Base-by-base conservation (phyloP, 371 early-diverging fungal genomes). In the Neoconidiobolus thromboides region DNA sequence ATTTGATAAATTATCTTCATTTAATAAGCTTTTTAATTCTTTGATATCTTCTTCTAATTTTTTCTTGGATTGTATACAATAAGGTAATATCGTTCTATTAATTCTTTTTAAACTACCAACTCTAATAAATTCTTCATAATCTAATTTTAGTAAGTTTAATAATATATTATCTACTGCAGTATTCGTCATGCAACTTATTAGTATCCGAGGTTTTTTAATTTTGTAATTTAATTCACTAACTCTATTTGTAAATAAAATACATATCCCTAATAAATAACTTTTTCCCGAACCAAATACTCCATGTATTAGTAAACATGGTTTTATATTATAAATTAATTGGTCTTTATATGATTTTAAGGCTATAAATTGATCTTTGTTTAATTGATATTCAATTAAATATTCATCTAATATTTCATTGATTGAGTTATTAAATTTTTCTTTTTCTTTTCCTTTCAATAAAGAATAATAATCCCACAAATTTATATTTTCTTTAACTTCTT, bases 81-180 rank as follows among this genome's bases (percentile, higher is more conserved):
- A 82, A 1, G 87, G 83, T 10, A 85, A 61, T 26, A 87, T 63
- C 37, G 59, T 66, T 53, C 79, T 79, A 26, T 78, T 69, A 42
- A 92, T 86, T 63, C 85, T 83, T 65, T 82, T 83, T 54, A 87
- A 57, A 61, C 82, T 77, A 48, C 92, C 92, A 9, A 91, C 78
- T 5, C 93, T 78, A 38, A 85, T 72, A 71, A 92, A 89, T n/a
- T 78, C 67, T 55, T 71, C 74, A 63, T 80, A 91, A 0, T 80
- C 86, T 1, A 85, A 72, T 14, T 78, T 72, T 2, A 86, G 57
- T 9, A 89, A 63, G 65, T 66, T 73, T 62, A 61, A 54, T 3
- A 91, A 68, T 51, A 92, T 84, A 42, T 86, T 76, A 68, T 92
- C 93, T 0, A 91, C 92, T 7, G 93, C 93, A 7, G 88, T 85